Conservation (phyloP, 805 yeast species). For the Hanseniaspora vineae region DNA sequence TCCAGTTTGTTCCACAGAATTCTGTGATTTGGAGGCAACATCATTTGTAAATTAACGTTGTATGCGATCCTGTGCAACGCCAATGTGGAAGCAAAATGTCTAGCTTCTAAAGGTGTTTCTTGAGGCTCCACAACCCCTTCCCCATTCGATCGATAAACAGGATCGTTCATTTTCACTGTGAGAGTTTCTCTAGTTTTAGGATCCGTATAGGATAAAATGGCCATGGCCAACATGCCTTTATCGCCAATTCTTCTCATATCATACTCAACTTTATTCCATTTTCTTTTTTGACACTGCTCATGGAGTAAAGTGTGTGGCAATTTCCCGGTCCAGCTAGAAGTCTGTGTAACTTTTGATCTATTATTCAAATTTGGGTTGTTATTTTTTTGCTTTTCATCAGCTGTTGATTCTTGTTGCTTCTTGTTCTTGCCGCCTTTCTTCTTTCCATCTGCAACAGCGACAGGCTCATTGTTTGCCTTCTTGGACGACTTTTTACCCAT, state of each 20-base stretch:
- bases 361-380: conserved; percentile 13
- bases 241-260: conserved; percentile 44
- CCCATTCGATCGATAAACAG: conserved; percentile 27
- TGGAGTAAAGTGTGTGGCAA: conserved; percentile 76
- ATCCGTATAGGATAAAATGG: conserved; percentile 54
- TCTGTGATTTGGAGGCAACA: conserved; percentile 72
- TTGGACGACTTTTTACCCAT: conserved; percentile 1
- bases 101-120: conserved; percentile 76
- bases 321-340: conserved; percentile 89
- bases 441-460: not conserved
- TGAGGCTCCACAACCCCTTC: conserved; percentile 42
- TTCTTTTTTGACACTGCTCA: conserved; percentile 75
- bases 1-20: conserved; percentile 69
- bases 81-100: conserved; percentile 83
- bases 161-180: conserved; percentile 39
- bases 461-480: not conserved
- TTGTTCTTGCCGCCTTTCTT: conserved; percentile 1
- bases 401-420: conserved; percentile 8
- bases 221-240: conserved; percentile 53
- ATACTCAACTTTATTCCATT: conserved; percentile 80
- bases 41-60: conserved; percentile 74
- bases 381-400: conserved; percentile 5
- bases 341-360: conserved; percentile 45
- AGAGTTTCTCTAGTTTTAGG: conserved; percentile 69
- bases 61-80: conserved; percentile 70